A percentile compares a stretch with the other conserved stretches of the same genome.
These are phyloP conservation scores for Strigomonas culicis DNA, from an alignment of 208 protist genomes.

Conservation along the genomic window DNA sequence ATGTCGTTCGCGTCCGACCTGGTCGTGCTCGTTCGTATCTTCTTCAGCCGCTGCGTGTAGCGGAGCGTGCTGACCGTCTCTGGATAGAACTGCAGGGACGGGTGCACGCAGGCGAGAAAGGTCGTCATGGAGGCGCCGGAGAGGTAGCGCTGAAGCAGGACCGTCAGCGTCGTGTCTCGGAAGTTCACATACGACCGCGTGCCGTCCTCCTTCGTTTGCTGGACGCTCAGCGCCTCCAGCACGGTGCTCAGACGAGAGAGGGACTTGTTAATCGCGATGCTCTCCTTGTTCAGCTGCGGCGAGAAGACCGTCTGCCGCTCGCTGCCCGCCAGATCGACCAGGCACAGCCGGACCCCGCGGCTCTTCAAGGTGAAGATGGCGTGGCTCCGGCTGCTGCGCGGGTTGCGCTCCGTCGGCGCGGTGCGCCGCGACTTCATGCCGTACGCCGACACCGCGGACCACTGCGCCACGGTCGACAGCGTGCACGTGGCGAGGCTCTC, in stretches of 20 bases:
- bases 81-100: constrained; percentile 38
- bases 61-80: constrained; percentile 86
- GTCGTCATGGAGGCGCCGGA: constrained; percentile 74
- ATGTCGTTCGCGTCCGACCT: constrained; percentile 30
- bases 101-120: constrained; percentile 89
- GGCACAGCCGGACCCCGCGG: constrained; percentile 64
- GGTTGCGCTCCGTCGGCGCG: constrained; percentile 87
- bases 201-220: constrained; percentile 37
- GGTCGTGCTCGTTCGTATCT: constrained; percentile 53
- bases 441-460: constrained; percentile 58
- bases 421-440: constrained; percentile 78
- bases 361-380: constrained; percentile 90
- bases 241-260: constrained; percentile 87
- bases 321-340: constrained; percentile 87
- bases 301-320: constrained; percentile 84
- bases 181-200: constrained; percentile 76
- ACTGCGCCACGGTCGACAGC: constrained; percentile 59
- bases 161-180: constrained; percentile 81
- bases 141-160: constrained; percentile 87
- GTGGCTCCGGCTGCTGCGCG: constrained; percentile 90
- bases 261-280: constrained; percentile 89
- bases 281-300: constrained; percentile 82
- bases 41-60: constrained; percentile 81
- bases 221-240: constrained; percentile 72
- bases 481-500: constrained; percentile 67